Base-by-base conservation (phyloP, 2,329 filamentous ascomycete species). In the Claviceps paspali region DNA sequence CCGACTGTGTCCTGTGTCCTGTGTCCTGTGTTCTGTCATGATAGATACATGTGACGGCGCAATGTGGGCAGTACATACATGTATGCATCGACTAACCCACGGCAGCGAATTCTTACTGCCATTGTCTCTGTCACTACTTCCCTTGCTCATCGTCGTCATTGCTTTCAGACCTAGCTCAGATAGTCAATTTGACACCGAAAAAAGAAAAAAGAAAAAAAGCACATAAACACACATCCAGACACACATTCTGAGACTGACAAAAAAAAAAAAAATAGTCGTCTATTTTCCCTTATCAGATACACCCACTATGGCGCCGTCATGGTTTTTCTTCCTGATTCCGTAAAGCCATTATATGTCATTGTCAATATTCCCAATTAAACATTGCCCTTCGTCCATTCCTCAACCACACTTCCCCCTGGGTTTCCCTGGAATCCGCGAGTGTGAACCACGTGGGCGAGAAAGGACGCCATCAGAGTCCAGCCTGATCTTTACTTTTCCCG, bases 381-480 rank as follows among this genome's bases (percentile, higher is more conserved):
- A 23, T 36, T 41, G 33, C 36, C 33, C 36, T 34, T 31, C 22
- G 37, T 44, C 31, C 38, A 40, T 35, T 38, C 36, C 41, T 34
- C 27, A 22, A 32, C 10, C 29, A 39, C 27, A 35, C 29, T 39
- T 31, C 23, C 33, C 29, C 33, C 29, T 34, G 35, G 23, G 30
- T 36, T 22, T 23, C 12, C 15, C n/a, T 29, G 17, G 18, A 6
- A 18, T 21, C 30, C 35, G 18, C 24, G 38, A 29, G 32, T 38
- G 43, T 32, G 37, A 29, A 41, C 39, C 35, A 38, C 38, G 35
- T 45, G 38, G 39, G 40, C 26, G n/a, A 38, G 23, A 43, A 38
- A 33, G 41, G 43, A 29, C 47, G 52, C 36, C 48, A 56, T 52
- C 54, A 50, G 52, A 54, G 49, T 42, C 55, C 53, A 52, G 53